phyloP scores from a whole-genome alignment of 1,284 basidiomycete species.

The Ustilago cynodontis region DNA sequence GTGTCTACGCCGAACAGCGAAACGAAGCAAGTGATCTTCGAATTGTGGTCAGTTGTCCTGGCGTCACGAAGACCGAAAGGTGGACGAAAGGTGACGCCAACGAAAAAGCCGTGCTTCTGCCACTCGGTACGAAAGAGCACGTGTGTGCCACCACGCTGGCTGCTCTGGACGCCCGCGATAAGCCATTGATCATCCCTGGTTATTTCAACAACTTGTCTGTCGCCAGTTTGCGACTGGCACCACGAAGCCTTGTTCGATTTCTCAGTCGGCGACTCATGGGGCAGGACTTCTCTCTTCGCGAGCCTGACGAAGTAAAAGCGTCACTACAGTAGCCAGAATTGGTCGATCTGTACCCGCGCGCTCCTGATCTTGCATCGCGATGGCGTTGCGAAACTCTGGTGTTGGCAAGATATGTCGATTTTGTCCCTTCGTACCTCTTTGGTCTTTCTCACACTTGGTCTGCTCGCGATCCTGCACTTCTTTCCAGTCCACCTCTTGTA shows the following conservation, averaged over 20 bases:
- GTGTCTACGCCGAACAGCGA: slow-evolving; percentile 35
- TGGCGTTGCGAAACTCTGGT: too few species aligned
- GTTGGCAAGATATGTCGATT: too few species aligned
- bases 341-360: slow-evolving; percentile 15
- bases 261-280: slow-evolving; percentile 33
- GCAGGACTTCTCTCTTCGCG: slow-evolving; percentile 27
- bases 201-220: slow-evolving; percentile 33
- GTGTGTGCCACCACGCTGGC: slow-evolving; percentile 30
- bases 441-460: too few species aligned
- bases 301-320: slow-evolving; percentile 34
- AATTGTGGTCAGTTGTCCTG: slow-evolving; percentile 35
- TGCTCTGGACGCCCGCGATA: slow-evolving; percentile 26
- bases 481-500: too few species aligned
- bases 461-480: too few species aligned
- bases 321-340: slow-evolving; percentile 21
- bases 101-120: slow-evolving; percentile 20
- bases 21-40: slow-evolving; percentile 21
- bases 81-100: slow-evolving; percentile 39
- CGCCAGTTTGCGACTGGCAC: slow-evolving; percentile 29
- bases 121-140: slow-evolving; percentile 30
- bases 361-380: slow-evolving; percentile 8
- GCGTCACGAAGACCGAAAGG: slow-evolving; percentile 24
- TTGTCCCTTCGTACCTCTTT: too few species aligned
- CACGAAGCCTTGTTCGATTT: slow-evolving; percentile 28
- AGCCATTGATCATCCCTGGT: slow-evolving; percentile 41